Percentiles rank a stretch among this genome's conserved stretches.
These are phyloP conservation scores for Auricularia auricula-judae DNA, from an alignment of 768 basidiomycete species.

Conservation along the genomic window DNA sequence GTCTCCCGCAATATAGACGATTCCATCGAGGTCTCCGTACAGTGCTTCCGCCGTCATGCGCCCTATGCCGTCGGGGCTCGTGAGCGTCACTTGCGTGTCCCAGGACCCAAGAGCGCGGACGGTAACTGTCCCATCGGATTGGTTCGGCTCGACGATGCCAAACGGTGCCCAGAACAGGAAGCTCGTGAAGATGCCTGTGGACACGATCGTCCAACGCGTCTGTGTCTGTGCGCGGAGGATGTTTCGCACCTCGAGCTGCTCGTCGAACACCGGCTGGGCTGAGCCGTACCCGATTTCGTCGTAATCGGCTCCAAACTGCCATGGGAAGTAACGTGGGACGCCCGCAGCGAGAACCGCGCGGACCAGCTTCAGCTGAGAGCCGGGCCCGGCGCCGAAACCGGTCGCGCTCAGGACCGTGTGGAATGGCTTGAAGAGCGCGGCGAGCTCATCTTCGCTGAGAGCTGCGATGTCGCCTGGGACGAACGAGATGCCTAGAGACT, in stretches of 20 bases:
- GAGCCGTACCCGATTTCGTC: conserved; percentile 20
- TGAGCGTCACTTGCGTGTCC: conserved; percentile 19
- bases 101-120: conserved; percentile 17
- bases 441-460: conserved; percentile 8
- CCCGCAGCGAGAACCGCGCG: conserved; percentile 17
- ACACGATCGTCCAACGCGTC: conserved; percentile 20
- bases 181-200: conserved; percentile 20
- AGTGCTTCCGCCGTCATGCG: conserved; percentile 15
- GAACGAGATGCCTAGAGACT: conserved; percentile 9
- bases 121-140: conserved; percentile 3
- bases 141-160: conserved; percentile 14
- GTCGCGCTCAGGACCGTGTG: conserved; percentile 16
- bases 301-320: conserved; percentile 28
- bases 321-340: conserved; percentile 20
- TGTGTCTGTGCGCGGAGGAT: conserved; percentile 17
- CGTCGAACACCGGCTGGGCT: conserved; percentile 23
- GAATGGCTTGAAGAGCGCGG: conserved; percentile 12
- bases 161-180: conserved; percentile 20
- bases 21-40: conserved; percentile 11
- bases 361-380: conserved; percentile 18
- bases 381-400: conserved; percentile 16
- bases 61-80: conserved; percentile 20
- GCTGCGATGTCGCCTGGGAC: conserved; percentile 12
- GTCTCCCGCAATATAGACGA: conserved; percentile 21
- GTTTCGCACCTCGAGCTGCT: conserved; percentile 23